phyloP scores from a whole-genome alignment of 164 flowering plant species.

The Kalanchoe fedtschenkoi region DNA sequence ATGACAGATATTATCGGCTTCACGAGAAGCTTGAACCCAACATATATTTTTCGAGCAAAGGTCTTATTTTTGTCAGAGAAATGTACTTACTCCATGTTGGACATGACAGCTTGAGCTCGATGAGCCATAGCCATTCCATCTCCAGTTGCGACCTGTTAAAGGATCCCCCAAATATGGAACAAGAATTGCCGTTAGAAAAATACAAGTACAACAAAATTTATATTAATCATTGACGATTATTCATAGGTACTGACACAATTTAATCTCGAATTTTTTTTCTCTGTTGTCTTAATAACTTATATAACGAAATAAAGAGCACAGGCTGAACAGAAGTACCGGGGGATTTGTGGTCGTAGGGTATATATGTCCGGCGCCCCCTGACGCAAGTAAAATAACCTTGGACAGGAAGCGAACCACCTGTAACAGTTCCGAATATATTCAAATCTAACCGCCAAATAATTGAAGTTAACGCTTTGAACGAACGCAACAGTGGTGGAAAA shows the following conservation, averaged over 20 bases:
- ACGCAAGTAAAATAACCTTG: constrained; percentile 86
- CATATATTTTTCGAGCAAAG: background rate
- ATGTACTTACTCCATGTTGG: constrained; percentile 91
- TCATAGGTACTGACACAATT: background rate
- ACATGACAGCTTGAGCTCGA: constrained; percentile 90
- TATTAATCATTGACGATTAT: background rate
- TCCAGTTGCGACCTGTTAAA: constrained; percentile 82
- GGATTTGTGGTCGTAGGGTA: constrained; percentile 97
- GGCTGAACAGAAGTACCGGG: constrained; percentile 31
- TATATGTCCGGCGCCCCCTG: constrained; percentile 97
- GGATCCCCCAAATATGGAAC: constrained; percentile 7
- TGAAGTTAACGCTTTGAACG: background rate
- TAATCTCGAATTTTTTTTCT: background rate
- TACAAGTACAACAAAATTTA: background rate
- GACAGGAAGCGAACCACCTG: constrained; percentile 83
- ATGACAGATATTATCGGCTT: background rate
- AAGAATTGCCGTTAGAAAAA: background rate
- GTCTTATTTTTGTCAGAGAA: background rate
- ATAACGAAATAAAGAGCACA: background rate
- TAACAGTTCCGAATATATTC: background rate
- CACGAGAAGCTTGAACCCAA: background rate
- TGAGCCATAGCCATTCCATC: constrained; percentile 98
- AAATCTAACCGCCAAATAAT: background rate
- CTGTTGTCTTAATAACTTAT: background rate
- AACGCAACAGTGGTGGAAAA: background rate